Evolutionary conservation across 192 early-diverging fungal genomes (phyloP), one percentile per base, ranked within the genome.

Genomic region (Backusella tuberculispora): DNA sequence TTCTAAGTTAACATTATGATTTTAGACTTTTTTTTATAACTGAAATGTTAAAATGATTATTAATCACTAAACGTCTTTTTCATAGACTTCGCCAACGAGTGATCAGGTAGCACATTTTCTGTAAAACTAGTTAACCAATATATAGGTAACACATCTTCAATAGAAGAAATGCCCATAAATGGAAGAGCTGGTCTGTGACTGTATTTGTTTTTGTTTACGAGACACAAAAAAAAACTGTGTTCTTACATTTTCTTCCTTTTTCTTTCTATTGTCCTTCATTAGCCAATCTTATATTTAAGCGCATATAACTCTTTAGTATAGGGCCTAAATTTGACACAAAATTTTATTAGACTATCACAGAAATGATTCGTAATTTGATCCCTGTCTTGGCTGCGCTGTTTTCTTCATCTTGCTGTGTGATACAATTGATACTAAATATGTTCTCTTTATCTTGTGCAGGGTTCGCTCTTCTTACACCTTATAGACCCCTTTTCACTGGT

Each of bases 381-480:
- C 70, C 85, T 10, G 21, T 73, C 29, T 19, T 76, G 34, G 64
- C 71, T 9, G 83, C 82, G 0, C 76, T 89, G 1, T 68, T 87
- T 10, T 79, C 83, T 0, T 86, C 83, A 1, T 84, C 80, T 10
- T 89, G 88, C 68, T 89, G 88, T 44, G 46, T 87, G 0, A 78
- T 89, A 41, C 88, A 89, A 38, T 76, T 89, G 38, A 21, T 81
- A 0, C 81, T 89, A 37, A 89, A 89, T 74, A 3, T 77, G 9
- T 80, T 87, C 41, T 89, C 88, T 0, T 66, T 89, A 21, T 80
- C 81, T 15, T 89, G 88, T 64, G 88, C 88, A 0, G 86, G 88
- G 17, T 87, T 89, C 77, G 74, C 85, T 4, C 37, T 87, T n/a
- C 70, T 89, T 15, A 86, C 88, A 19, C 82, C 86, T 1, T 80